Evolutionary conservation across 352 stramenopile genomes (phyloP).

Genomic region (Elongisporangium anandrum): DNA sequence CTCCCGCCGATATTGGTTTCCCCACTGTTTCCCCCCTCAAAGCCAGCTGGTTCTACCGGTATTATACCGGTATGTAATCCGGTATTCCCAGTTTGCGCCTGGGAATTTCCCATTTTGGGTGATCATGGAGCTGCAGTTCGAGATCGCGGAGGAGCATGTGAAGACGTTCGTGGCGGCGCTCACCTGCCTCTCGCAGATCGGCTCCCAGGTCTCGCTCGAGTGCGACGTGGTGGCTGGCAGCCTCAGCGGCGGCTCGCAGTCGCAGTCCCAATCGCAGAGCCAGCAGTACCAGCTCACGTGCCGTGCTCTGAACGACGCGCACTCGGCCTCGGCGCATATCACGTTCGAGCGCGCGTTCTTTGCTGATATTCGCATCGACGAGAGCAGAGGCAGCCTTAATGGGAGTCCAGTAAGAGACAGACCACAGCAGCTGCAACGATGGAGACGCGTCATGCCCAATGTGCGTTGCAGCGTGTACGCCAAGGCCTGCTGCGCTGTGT

Average conservation of each 20-base stretch:
- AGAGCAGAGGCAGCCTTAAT: conserved; percentile 8
- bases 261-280: background rate
- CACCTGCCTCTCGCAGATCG: conserved; percentile 71
- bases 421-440: conserved; percentile 12
- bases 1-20: background rate
- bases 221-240: conserved; percentile 26
- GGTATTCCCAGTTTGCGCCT: background rate
- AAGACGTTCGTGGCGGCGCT: conserved; percentile 75
- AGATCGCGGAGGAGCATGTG: conserved; percentile 73
- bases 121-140: conserved; percentile 63
- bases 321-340: conserved; percentile 70
- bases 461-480: conserved; percentile 76
- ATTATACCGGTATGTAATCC: background rate
- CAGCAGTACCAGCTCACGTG: conserved; percentile 34
- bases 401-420: conserved; percentile 13
- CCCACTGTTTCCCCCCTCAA: background rate
- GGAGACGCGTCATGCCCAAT: conserved; percentile 31
- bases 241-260: conserved; percentile 1
- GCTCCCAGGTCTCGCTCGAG: conserved; percentile 78
- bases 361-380: conserved; percentile 15
- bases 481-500: conserved; percentile 77
- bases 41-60: background rate
- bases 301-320: conserved; percentile 78
- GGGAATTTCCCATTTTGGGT: background rate
- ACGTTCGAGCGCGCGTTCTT: conserved; percentile 72